Evolutionary conservation across 164 flowering plant species (phyloP), one percentile per base, ranked within the genome.

Genomic region (Echeveria elegans): DNA sequence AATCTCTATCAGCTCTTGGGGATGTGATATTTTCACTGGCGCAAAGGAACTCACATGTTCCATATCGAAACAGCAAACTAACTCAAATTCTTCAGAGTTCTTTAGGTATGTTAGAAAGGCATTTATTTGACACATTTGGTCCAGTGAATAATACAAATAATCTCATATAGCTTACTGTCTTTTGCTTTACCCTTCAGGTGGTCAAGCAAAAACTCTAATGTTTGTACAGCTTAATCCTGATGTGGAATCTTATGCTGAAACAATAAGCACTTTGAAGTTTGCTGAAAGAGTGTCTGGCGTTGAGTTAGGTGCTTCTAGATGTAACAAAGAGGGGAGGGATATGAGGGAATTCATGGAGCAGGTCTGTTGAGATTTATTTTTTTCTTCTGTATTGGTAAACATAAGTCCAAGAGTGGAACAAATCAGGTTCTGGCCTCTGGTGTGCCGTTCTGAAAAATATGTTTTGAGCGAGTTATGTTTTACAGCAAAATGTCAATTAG

Each of bases 11-110:
- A 19, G 93, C 96, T 56, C 82, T 89, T 63, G 96, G 96, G 60
- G 96, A 89, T 82, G 96, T 90, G 21, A 82, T 90, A 14, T 90
- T 80, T 77, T 86, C 96, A 68, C 67, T 90, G 30, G 82, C 96
- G 15, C 89, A 83, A 65, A 88, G 86, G 75, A 82, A 72, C 69
- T 31, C 83, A 23, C 96, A 90, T 70, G 85, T 88, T 16, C 96
- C 96, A 4, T 90, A 86, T 72, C 77, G 96, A 78, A 87, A 87
- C 72, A 87, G 92, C 82, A 87, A 87, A 77, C 67, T 89, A 29
- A 87, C 92, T 66, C 92, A 89, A 76, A 80, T 89, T 34, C 87
- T 87, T 66, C 96, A 88, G 66, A 85, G 89, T 68, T 88, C 94
- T 53, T 69, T 87, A 67, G 92, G 96, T 89, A 80, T 26, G 66